Base-by-base conservation (phyloP, 192 early-diverging fungal species). In the Gamsiella multidivaricata region DNA sequence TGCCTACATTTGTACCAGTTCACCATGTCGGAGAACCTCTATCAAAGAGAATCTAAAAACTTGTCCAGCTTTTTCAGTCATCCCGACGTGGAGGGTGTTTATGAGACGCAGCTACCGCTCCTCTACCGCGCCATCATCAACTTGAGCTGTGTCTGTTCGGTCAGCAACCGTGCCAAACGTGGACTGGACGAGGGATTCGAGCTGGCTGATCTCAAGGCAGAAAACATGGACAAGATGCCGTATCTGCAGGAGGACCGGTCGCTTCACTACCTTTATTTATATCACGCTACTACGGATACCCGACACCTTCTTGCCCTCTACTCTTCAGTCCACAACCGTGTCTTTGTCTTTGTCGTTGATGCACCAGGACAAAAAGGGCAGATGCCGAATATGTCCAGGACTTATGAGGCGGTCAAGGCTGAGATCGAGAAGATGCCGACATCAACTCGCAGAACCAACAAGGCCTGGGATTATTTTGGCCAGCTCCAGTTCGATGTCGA, bases 61-160 rank as follows among this genome's bases (percentile, higher is more conserved):
- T 91, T 96, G 81, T 74, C 89, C 11, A 84, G 86, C 20, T 87
- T 97, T 54, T 94, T 97, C 61, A 94, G 90, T 62, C 91, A 97
- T 76, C 91, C 95, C 25, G 83, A 89, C 28, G 91, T 96, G 31
- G 94, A 93, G 60, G 97, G 96, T 37, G 94, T 97, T 8, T 99
- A 99, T 72, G 97, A 99, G 85, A 92, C 94, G 0, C 91, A 97
- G 60, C 76, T 97, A 6, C 91, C 94, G 17, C 74, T 94, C 5
- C 52, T 93, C 50, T 90, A 91, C 52, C 90, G 95, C 2, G 96
- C 93, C 12, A 80, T 99, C 51, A 87, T 96, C 5, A 81, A 89
- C 49, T 43, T 97, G 7, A 95, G 96, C 5, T 91, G 90, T 54
- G 66, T 86, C 3, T 82, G 83, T 17, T 79, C 70, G n/a, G 73